These are phyloP conservation scores for Trypanosomatidae sp. DNA, from an alignment of 208 protist genomes.

Conservation along the genomic window DNA sequence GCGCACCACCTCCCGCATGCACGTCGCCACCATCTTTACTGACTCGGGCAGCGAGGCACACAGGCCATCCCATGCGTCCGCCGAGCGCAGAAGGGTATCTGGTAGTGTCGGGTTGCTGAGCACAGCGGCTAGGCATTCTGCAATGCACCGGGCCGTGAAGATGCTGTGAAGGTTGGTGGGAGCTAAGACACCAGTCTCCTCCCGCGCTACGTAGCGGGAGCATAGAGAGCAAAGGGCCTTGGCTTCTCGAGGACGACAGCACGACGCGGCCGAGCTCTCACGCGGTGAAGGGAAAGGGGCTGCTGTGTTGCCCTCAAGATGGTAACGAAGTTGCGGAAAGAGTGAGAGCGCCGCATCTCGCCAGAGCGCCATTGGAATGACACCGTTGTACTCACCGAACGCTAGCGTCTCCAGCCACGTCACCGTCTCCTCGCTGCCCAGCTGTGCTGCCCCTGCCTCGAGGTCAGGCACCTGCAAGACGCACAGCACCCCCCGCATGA, in stretches of 20 bases:
- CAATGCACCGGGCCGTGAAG: constrained; percentile 21
- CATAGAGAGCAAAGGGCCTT: constrained; percentile 28
- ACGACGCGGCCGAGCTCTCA: neutral
- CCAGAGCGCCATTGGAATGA: constrained; percentile 49
- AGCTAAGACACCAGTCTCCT: neutral
- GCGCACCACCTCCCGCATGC: constrained; percentile 25
- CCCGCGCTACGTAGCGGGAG: constrained; percentile 8
- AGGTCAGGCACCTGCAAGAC: constrained; percentile 23
- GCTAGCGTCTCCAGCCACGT: constrained; percentile 49
- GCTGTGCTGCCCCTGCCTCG: neutral
- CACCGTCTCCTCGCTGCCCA: neutral
- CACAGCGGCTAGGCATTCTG: constrained; percentile 10
- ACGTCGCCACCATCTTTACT: neutral
- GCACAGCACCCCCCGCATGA: constrained; percentile 31
- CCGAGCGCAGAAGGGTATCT: constrained; percentile 9
- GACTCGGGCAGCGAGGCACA: constrained; percentile 2
- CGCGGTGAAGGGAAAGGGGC: neutral
- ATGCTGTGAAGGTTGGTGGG: constrained; percentile 15
- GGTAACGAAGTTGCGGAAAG: constrained; percentile 1
- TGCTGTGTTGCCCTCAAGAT: neutral
- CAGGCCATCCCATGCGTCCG: constrained; percentile 24
- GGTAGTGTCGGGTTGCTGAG: neutral
- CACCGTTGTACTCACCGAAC: constrained; percentile 34
- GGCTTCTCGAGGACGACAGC: constrained; percentile 10
- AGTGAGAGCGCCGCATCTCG: constrained; percentile 22